A percentile compares a stretch with the other conserved stretches of the same genome.
Evolutionary conservation across 1,284 basidiomycete genomes (phyloP).

Genomic region (Pseudozyma tsukubaensis): DNA sequence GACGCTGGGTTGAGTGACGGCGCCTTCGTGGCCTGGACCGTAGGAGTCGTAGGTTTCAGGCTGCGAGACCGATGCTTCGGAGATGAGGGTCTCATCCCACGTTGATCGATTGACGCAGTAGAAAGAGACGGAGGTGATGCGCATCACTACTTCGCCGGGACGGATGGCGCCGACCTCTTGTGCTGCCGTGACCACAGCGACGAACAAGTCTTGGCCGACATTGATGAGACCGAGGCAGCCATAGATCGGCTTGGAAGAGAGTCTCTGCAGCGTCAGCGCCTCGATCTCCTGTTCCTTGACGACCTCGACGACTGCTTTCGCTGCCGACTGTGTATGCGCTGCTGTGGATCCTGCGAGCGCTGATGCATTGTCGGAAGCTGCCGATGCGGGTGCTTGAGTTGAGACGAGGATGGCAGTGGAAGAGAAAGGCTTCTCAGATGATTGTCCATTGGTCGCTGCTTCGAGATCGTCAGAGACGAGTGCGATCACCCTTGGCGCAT

Average conservation of each 20-base stretch:
- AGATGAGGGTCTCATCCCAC: slow-evolving; percentile 56
- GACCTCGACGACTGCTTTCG: slow-evolving; percentile 52
- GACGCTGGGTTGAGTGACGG: slow-evolving; percentile 43
- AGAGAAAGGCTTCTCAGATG: slow-evolving; percentile 16
- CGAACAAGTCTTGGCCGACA: slow-evolving; percentile 61
- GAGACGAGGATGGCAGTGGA: slow-evolving; percentile 41
- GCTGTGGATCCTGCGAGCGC: slow-evolving; percentile 21
- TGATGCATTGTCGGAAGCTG: slow-evolving; percentile 15
- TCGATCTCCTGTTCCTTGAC: slow-evolving; percentile 42
- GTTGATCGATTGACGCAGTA: slow-evolving; percentile 59
- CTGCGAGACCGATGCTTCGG: slow-evolving; percentile 26
- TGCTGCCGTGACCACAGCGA: slow-evolving; percentile 56
- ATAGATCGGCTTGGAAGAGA: slow-evolving; percentile 36
- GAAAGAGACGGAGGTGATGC: slow-evolving; percentile 61
- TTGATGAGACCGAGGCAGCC: slow-evolving; percentile 64
- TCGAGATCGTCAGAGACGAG: slow-evolving; percentile 36
- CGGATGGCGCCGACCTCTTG: slow-evolving; percentile 54
- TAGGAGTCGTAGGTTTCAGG: slow-evolving; percentile 44
- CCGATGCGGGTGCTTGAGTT: slow-evolving; percentile 18
- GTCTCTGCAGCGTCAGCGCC: slow-evolving; percentile 27
- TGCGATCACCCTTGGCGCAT: slow-evolving; percentile 53
- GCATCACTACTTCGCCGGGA: slow-evolving; percentile 45
- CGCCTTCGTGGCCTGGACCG: slow-evolving; percentile 34
- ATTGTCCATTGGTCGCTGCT: neutral
- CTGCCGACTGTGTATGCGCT: slow-evolving; percentile 18